Percentiles rank a stretch among this genome's conserved stretches.
phyloP scores from a whole-genome alignment of 2,329 filamentous ascomycete genomes.

The Pseudogymnoascus sp. region DNA sequence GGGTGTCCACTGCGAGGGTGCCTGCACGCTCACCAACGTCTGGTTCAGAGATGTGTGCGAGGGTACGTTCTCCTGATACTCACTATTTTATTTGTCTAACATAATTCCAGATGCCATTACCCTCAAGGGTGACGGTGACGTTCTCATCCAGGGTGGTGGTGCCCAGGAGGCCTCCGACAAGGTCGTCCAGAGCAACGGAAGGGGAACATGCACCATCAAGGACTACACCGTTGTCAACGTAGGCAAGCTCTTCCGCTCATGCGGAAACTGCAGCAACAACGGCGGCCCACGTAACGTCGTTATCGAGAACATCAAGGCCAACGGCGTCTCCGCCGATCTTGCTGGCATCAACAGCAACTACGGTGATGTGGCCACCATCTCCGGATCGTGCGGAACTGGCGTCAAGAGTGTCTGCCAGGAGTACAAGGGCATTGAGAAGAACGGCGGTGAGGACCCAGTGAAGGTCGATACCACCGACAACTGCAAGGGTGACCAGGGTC shows the following conservation, averaged over 20 bases:
- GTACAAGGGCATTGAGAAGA: conserved; percentile 18
- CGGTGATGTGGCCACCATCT: conserved; percentile 29
- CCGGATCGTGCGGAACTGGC: conserved; percentile 16
- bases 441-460: conserved; percentile 9
- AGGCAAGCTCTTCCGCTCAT: conserved; percentile 39
- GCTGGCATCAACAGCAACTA: conserved; percentile 34
- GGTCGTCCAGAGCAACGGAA: conserved; percentile 31
- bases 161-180: conserved; percentile 29
- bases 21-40: conserved; percentile 38
- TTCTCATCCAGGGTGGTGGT: conserved; percentile 30
- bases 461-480: conserved; percentile 11
- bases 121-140: conserved; percentile 25
- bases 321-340: conserved; percentile 20
- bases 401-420: conserved; percentile 19
- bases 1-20: conserved; percentile 42
- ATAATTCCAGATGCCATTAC: conserved; percentile 31
- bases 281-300: conserved; percentile 25
- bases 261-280: conserved; percentile 35
- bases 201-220: conserved; percentile 27
- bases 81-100: conserved; percentile 25
- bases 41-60: conserved; percentile 28
- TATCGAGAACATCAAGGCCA: conserved; percentile 28
- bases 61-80: conserved; percentile 16
- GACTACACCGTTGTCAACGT: conserved; percentile 34
- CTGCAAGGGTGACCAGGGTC: conserved; percentile 13